A percentile compares a stretch with the other conserved stretches of the same genome.
Conservation (phyloP, 768 basidiomycete genomes). For the Lactifluus subvellereus region DNA sequence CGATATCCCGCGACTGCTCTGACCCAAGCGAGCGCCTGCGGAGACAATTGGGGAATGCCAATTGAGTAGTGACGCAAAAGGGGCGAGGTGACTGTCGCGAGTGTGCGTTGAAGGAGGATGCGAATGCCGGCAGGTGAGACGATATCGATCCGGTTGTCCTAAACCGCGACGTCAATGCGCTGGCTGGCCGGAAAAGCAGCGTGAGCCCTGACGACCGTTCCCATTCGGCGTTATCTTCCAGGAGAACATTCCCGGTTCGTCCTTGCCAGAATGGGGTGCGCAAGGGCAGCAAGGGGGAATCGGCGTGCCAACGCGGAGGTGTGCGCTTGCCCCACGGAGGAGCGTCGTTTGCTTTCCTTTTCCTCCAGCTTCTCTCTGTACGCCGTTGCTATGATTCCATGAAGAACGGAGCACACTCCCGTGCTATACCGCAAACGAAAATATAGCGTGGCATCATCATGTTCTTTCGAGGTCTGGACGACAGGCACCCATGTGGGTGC, state of each 20-base stretch:
- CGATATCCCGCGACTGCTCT: background rate
- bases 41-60: background rate
- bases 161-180: background rate
- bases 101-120: too few species aligned
- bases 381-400: background rate
- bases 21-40: background rate
- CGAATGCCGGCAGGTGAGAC: background rate
- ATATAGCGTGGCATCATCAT: background rate
- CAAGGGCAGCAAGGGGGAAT: background rate
- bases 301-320: background rate
- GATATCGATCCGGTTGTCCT: background rate
- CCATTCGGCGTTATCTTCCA: background rate
- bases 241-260: background rate
- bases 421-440: background rate
- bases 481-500: background rate
- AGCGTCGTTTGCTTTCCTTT: background rate
- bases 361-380: background rate
- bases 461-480: background rate
- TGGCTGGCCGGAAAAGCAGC: too few species aligned
- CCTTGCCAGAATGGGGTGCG: background rate
- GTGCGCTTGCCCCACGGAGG: background rate
- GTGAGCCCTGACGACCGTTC: background rate
- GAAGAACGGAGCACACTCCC: background rate
- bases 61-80: background rate
- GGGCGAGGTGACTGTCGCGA: background rate